Base-by-base conservation (phyloP, 2,329 filamentous ascomycete genomes). In the Colletotrichum spinosum region DNA sequence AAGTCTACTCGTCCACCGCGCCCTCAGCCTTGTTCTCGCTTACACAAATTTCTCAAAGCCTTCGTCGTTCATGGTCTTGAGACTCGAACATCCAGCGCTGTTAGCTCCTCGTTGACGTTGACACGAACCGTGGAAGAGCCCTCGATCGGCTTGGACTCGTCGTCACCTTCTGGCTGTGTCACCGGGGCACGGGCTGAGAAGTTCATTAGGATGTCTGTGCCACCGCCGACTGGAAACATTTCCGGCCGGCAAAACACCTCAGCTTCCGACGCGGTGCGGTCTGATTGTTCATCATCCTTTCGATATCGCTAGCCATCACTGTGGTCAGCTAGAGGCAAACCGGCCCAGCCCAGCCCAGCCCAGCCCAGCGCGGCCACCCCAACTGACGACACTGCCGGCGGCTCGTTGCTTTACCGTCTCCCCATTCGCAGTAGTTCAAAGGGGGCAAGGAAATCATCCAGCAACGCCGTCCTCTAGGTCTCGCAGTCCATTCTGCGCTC, bases 191-290 rank as follows among this genome's bases (percentile, higher is more conserved):
- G 25, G 25, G 25, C 25, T 25, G 25, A 25, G 25, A 25, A 25
- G 25, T 25, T 25, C 25, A 4, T 25, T 25, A 25, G 4, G 25
- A 25, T 41, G 38, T 13, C 38, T 41, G 38, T 41, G 33, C 44
- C 33, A 15, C 41, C 15, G 49, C 46, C 35, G 45, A 55, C 56
- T 49, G 25, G 45, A n/a, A 48, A 37, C 42, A 45, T 51, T 42
- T n/a, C 46, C 52, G 46, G 62, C 51, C 41, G 51, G 15, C 44
- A 25, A 25, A 25, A 25, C 25, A 25, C 25, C 25, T 25, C 55
- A 49, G 45, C n/a, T 25, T 37, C 49, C 49, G 56, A 55, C 42
- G 54, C 50, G 49, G 13, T 35, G 38, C 55, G 33, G 37, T 15
- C 54, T 45, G 13, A 8, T 39, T 50, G 25, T 25, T 25, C 25